These are phyloP conservation scores for Hibiscus tridactylites DNA, from an alignment of 345 rosid genomes.

Conservation along the genomic window DNA sequence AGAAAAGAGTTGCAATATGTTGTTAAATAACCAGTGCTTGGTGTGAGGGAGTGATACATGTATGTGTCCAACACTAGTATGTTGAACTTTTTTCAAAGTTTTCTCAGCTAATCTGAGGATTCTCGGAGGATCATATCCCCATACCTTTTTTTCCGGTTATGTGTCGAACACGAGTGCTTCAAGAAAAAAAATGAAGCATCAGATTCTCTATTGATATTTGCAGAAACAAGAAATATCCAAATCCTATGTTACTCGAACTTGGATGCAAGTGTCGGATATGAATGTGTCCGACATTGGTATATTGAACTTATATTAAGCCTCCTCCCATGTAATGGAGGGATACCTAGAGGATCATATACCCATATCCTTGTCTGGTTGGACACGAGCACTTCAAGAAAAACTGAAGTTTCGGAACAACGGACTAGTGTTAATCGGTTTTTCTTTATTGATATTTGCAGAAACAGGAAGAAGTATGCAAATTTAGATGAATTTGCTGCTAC, in stretches of 20 bases:
- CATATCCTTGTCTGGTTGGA: background rate
- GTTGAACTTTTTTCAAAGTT: background rate
- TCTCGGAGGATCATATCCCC: background rate
- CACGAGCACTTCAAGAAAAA: background rate
- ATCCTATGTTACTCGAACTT: background rate
- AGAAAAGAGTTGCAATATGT: background rate
- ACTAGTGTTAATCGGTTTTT: background rate
- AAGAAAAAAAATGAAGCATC: background rate
- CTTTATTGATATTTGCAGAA: slow-evolving; percentile 41
- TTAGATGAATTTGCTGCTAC: slow-evolving; percentile 63
- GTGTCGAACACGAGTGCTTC: background rate
- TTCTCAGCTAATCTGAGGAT: background rate
- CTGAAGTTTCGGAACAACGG: background rate
- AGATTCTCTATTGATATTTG: too few relatives aligned
- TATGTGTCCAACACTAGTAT: too few relatives aligned
- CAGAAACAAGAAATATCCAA: too few relatives aligned
- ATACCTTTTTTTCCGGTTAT: background rate
- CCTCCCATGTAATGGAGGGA: background rate
- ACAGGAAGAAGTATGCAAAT: slow-evolving; percentile 51
- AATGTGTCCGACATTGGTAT: background rate
- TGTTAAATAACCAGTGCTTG: background rate
- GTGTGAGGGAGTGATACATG: too few relatives aligned
- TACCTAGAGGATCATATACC: background rate
- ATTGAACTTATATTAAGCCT: background rate
- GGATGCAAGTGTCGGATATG: background rate